phyloP scores from a whole-genome alignment of 805 yeast species.

The Sungouiozyma intestinalis region DNA sequence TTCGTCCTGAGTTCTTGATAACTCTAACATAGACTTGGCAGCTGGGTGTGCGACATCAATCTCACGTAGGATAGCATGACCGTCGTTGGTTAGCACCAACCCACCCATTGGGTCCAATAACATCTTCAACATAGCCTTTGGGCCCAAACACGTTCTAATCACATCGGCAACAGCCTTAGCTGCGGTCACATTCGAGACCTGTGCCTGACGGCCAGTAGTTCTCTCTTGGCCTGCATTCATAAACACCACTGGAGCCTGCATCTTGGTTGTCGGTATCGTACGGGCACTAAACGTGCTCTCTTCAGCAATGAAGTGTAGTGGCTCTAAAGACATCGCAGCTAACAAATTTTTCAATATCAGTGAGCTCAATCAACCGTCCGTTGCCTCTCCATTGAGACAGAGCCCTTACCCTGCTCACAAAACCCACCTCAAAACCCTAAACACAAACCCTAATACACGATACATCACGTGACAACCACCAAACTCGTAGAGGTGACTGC shows the following conservation, averaged over 20 bases:
- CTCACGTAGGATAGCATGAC: slow-evolving; percentile 95
- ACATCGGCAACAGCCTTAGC: slow-evolving; percentile 99
- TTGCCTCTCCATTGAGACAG: background rate
- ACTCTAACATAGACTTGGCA: slow-evolving; percentile 96
- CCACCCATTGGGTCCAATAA: slow-evolving; percentile 91
- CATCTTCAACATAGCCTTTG: slow-evolving; percentile 98
- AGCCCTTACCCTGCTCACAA: background rate
- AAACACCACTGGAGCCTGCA: slow-evolving; percentile 81
- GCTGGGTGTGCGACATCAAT: slow-evolving; percentile 98
- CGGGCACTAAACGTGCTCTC: too few species aligned
- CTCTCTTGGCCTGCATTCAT: slow-evolving; percentile 85
- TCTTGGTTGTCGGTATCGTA: slow-evolving; percentile 9
- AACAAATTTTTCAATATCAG: background rate
- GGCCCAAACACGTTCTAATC: slow-evolving; percentile 95
- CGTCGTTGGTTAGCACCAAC: slow-evolving; percentile 92
- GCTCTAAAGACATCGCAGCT: background rate
- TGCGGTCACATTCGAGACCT: slow-evolving; percentile 91
- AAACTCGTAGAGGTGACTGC: too few species aligned
- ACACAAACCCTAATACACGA: background rate
- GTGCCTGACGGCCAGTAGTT: slow-evolving; percentile 95
- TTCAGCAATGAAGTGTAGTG: too few species aligned
- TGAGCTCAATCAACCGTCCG: too few species aligned
- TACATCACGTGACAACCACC: too few species aligned
- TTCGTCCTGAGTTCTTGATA: slow-evolving; percentile 94
- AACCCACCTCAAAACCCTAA: background rate